Evolutionary conservation across 2,329 filamentous ascomycete species (phyloP), one percentile per base, ranked within the genome.

Genomic region (Nemania sp.): DNA sequence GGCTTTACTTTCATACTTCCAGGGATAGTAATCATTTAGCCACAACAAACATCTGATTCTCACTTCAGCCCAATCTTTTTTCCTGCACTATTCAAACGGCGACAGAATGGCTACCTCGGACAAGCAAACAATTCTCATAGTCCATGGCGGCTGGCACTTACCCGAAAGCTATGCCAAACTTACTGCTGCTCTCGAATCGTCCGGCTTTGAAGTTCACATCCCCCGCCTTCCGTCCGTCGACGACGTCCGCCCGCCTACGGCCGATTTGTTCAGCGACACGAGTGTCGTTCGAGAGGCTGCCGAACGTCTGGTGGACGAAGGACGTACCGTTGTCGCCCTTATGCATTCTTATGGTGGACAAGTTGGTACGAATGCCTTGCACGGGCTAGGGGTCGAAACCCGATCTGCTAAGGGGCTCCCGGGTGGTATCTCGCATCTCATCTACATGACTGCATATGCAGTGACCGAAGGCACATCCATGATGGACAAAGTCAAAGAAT

Each of bases 261-360:
- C 53, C n/a, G 64, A 67, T 34, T 53, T 73, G 5, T 18, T 45
- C 6, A 59, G 50, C 11, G 72, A 73, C 46, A 67, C 62, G 0
- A 48, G 45, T 1, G 20, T 68, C 20, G 46, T 73, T 11, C 68
- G 65, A 5, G 48, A 34, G 29, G 63, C 64, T 18, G 66, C 63
- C 5, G 59, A 67, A 17, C 59, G 52, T 2, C 69, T 73, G 2
- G 47, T 69, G 3, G 25, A 52, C 0, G 60, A 54, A 0, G 72
- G 71, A 2, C 63, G 63, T 2, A 59, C 21, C 7, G 54, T 71
- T 2, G 56, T 63, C 10, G 65, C 55, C 5, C 34, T 73, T 15
- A 56, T 69, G 57, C 67, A 73, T 32, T 71, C 66, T 1, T 73
- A 73, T 45, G 72, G 71, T 12, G 70, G 70, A 0, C 67, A 70